A percentile compares a stretch with the other conserved stretches of the same genome.
Evolutionary conservation across 257 asterid species (phyloP).

Genomic region (Schizonepeta tenuifolia): DNA sequence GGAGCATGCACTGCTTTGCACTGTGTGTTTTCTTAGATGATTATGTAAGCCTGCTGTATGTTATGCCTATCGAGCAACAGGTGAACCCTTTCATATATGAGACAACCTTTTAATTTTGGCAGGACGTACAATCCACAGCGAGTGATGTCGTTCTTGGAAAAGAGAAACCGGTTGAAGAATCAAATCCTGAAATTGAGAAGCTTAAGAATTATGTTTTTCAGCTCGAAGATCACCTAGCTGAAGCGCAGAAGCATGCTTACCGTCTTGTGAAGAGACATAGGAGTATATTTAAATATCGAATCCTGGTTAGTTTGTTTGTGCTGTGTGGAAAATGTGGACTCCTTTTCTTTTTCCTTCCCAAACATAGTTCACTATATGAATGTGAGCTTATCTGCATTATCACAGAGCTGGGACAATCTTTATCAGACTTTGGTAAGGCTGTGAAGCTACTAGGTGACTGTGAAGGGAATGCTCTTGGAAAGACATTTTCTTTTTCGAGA

Average conservation of each 20-base stretch:
- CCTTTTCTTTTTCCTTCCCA: background rate
- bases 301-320: background rate
- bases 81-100: constrained; percentile 28
- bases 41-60: background rate
- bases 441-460: constrained; percentile 83
- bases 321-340: constrained; percentile 21
- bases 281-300: constrained; percentile 47
- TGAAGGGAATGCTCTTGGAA: constrained; percentile 86
- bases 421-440: constrained; percentile 93
- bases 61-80: constrained; percentile 19
- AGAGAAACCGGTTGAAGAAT: constrained; percentile 97
- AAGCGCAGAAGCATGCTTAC: constrained; percentile 97
- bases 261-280: constrained; percentile 97
- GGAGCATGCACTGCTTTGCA: constrained; percentile 27
- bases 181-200: constrained; percentile 87
- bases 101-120: constrained; percentile 37
- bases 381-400: constrained; percentile 25
- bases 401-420: constrained; percentile 89
- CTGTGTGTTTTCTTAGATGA: constrained; percentile 22
- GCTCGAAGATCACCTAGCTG: constrained; percentile 95
- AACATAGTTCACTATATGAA: constrained; percentile 21
- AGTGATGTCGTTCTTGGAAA: constrained; percentile 98
- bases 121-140: constrained; percentile 95
- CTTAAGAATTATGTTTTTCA: constrained; percentile 83
- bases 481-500: constrained; percentile 86